Evolutionary conservation across 768 basidiomycete genomes (phyloP).

Genomic region (Termitomyces sp.): DNA sequence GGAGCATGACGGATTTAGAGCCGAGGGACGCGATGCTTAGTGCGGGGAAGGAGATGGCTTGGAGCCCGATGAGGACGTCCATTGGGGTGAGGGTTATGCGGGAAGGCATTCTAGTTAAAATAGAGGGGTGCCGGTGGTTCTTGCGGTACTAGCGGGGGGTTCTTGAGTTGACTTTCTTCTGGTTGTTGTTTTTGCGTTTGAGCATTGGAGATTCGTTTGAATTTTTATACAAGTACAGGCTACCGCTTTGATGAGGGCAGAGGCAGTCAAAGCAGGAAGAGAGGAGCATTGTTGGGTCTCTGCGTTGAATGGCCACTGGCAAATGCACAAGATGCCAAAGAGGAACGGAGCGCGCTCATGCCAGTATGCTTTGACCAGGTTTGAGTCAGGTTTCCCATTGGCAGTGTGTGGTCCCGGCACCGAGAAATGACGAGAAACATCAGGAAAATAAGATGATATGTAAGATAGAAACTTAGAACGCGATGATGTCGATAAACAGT

Average conservation of each 20-base stretch:
- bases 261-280: background rate
- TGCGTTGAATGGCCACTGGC: too few relatives aligned
- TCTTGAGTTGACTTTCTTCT: background rate
- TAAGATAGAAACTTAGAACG: background rate
- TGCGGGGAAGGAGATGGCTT: slow-evolving; percentile 6
- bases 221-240: background rate
- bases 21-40: slow-evolving; percentile 11
- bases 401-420: background rate
- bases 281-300: background rate
- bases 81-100: slow-evolving; percentile 9
- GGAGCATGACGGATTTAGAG: slow-evolving; percentile 9
- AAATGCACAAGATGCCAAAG: background rate
- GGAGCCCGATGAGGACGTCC: slow-evolving; percentile 3
- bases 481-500: background rate
- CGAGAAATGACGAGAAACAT: background rate
- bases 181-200: background rate
- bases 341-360: too few relatives aligned
- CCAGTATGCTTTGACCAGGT: background rate
- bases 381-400: background rate
- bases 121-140: background rate
- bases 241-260: background rate
- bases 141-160: background rate
- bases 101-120: slow-evolving; percentile 6
- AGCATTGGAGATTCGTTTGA: background rate
- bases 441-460: too few relatives aligned